These are phyloP conservation scores for Coelastrella sp. DNA, from an alignment of 139 green algal genomes.

Conservation along the genomic window DNA sequence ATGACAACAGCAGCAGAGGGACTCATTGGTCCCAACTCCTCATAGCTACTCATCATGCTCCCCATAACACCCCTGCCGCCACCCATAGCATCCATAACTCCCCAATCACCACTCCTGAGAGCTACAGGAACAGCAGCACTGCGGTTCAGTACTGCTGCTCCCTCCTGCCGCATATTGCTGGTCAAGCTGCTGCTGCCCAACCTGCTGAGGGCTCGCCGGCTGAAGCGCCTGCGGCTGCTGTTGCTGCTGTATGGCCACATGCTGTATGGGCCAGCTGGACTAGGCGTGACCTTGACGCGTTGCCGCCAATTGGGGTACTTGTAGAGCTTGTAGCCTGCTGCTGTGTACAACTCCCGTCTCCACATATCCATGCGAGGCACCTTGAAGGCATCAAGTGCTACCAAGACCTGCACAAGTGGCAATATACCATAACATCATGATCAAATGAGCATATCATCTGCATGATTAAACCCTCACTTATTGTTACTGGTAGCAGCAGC, in stretches of 20 bases:
- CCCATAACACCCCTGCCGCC: conserved; percentile 25
- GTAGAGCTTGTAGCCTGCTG: conserved; percentile 40
- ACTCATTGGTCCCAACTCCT: conserved; percentile 14
- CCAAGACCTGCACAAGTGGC: conserved; percentile 43
- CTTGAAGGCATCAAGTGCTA: conserved; percentile 40
- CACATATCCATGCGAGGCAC: conserved; percentile 44
- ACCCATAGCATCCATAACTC: conserved; percentile 15
- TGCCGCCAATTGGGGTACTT: conserved; percentile 19
- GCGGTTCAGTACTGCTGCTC: not conserved
- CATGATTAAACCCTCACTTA: too few relatives aligned
- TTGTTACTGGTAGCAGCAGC: too few relatives aligned
- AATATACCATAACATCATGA: not conserved
- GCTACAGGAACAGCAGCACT: not conserved
- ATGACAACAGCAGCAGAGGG: not conserved
- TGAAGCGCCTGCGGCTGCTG: not conserved
- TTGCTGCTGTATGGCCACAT: conserved; percentile 8
- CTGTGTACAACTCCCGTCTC: conserved; percentile 44
- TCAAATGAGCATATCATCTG: not conserved
- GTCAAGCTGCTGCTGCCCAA: too few relatives aligned
- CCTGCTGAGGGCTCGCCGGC: not conserved
- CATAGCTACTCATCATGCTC: conserved; percentile 19
- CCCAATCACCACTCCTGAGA: conserved; percentile 31
- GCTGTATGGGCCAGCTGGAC: conserved; percentile 10
- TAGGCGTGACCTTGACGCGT: not conserved
- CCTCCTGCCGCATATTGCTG: not conserved